Base-by-base conservation (phyloP, 2,329 filamentous ascomycete genomes). In the Arthrobotrys sinensis region DNA sequence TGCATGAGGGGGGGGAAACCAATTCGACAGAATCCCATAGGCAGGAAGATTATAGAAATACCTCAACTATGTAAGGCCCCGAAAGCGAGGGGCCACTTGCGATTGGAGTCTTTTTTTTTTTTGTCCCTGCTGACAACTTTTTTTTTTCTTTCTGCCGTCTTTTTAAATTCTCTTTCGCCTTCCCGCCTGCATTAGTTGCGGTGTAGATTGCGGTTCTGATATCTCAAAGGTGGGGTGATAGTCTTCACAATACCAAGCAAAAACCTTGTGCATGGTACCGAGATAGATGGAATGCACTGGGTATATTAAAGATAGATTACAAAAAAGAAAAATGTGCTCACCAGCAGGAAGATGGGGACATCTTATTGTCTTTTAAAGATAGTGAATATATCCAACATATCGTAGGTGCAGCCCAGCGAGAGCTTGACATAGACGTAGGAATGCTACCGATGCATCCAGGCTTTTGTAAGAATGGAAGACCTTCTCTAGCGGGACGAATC, bases 281-380 rank as follows among this genome's bases (percentile, higher is more conserved):
- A 60, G 53, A 60, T 60, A 60, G 34, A 60, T 19, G 36, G 53
- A 60, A 63, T 63, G 57, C 57, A 46, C 14, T 34, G 24, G 24
- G 12, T 36, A 60, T 60, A 60, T 43, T 43, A 43, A 60, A n/a
- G 16, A 40, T 60, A 32, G 48, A 52, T 52, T 52, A 60, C 10
- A 19, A 73, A 66, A 66, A 73, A 66, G 60, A 60, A 73, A 73
- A 73, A 73, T 66, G 34, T 57, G 69, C 69, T 73, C 69, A 66
- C 43, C n/a, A 6, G 55, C 14, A 55, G 28, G 28, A 70, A 52
- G 14, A 21, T 19, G 43, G 21, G 8, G 19, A 40, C 21, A 46
- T 64, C 40, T 4, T 46, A 50, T 19, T 24, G n/a, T 32, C 16
- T 40, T 43, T 19, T 45, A 3, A 32, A 36, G 48, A 52, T 52